A percentile compares a stretch with the other conserved stretches of the same genome.
Conservation (phyloP, 192 early-diverging fungal species). For the Coemansia sp. region DNA sequence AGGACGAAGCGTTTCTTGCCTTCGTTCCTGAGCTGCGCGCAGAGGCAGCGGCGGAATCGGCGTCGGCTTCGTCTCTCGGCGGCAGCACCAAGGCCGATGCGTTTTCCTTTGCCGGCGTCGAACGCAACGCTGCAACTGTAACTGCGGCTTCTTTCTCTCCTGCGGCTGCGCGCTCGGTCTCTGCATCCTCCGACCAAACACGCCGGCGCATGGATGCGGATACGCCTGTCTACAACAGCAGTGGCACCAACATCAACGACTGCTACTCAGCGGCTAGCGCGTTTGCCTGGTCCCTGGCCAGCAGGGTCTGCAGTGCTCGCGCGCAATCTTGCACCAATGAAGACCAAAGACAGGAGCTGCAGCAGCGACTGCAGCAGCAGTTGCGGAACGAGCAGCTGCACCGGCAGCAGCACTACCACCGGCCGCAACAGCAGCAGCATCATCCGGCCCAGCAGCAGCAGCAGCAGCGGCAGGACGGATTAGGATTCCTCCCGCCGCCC, state of each 20-base stretch:
- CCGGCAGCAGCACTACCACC: not conserved
- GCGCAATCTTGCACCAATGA: not conserved
- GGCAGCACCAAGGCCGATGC: too few species aligned
- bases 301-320: not conserved
- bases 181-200: too few species aligned
- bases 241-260: not conserved
- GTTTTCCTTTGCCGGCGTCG: too few species aligned
- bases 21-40: conserved; percentile 16
- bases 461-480: not conserved
- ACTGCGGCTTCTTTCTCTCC: not conserved
- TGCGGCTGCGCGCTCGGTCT: not conserved
- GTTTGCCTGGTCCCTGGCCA: conserved; percentile 11
- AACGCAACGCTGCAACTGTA: too few species aligned
- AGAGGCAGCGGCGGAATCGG: not conserved
- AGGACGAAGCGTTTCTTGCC: conserved; percentile 36
- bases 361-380: not conserved
- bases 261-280: not conserved
- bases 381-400: not conserved
- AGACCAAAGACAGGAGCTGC: not conserved
- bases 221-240: not conserved
- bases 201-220: too few species aligned
- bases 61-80: not conserved
- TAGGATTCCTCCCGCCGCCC: not conserved
- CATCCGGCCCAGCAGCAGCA: not conserved
- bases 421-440: not conserved